Evolutionary conservation across 306 rosid genomes (phyloP), one percentile per base, ranked within the genome.

Genomic region (Rubus idaeus): DNA sequence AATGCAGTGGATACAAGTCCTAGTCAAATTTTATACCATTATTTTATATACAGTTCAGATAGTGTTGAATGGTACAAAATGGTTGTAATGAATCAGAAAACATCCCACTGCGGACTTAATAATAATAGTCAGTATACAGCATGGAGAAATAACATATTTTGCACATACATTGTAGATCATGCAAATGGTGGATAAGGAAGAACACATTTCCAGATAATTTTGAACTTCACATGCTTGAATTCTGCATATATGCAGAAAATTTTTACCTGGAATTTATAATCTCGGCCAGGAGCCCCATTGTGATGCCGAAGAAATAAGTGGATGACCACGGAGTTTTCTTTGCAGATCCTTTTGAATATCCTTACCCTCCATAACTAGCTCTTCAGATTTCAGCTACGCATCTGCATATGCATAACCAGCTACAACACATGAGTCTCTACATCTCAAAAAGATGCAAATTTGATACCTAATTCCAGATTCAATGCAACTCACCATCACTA

Each of bases 281-380:
- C 89, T 92, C 99, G 44, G 99, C 91, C 77, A 95, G 92, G 58
- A 95, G 85, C 44, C 99, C 99, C 99, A 95, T 90, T 21, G 94
- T 92, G 82, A 95, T 89, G 53, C 97, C 99, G 78, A 92, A 92
- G 91, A 95, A 95, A 81, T n/a, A n/a, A 95, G 97, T 64, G 96
- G 96, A 83, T 95, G 99, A 75, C 82, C 70, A 60, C 79, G 87
- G 73, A 88, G 92, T 75, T 86, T 88, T 78, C 78, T 86, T 79
- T 57, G 90, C 80, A 79, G 61, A 83, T 83, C 85, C 81, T 75
- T 85, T 68, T 63, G 74, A 40, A 46, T 35, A 80, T 76, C 73
- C 76, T 71, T 44, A 30, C 75, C 88, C 73, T 72, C 90, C 51
- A 65, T 66, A 57, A 47, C 83, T 8, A 53, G 73, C 69, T 81